Percentiles rank a stretch among this genome's conserved stretches.
Conservation (phyloP, 345 rosid species). For the Iberis pinnata region DNA sequence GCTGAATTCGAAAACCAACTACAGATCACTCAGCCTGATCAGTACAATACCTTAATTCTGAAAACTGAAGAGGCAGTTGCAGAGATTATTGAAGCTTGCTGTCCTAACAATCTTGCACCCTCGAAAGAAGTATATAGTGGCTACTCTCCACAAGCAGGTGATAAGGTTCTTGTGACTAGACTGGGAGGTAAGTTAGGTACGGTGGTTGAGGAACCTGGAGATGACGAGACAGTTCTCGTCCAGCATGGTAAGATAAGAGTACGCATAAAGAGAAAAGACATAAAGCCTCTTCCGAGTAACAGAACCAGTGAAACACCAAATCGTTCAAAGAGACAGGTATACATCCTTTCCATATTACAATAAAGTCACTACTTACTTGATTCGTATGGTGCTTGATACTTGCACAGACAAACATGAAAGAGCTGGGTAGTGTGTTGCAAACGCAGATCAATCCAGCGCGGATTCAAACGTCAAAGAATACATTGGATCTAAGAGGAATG, state of each 20-base stretch:
- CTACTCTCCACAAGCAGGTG: constrained; percentile 56
- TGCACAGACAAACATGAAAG: constrained; percentile 29
- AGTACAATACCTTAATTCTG: constrained; percentile 48
- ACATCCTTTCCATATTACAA: constrained; percentile 8
- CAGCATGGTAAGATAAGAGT: constrained; percentile 78
- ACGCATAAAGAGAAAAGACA: constrained; percentile 54
- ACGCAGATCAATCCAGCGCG: constrained; percentile 31
- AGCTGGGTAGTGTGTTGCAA: constrained; percentile 32
- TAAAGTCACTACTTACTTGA: too few species aligned
- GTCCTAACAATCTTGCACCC: constrained; percentile 32
- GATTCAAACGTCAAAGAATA: constrained; percentile 67
- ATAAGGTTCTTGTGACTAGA: constrained; percentile 61
- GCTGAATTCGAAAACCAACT: constrained; percentile 52
- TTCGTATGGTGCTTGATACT: constrained; percentile 1
- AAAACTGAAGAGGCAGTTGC: constrained; percentile 58
- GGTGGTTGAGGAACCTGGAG: constrained; percentile 61
- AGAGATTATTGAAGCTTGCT: constrained; percentile 50
- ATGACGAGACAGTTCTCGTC: constrained; percentile 56
- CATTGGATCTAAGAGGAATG: constrained; percentile 78
- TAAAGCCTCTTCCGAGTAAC: constrained; percentile 37
- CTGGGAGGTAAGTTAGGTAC: constrained; percentile 70
- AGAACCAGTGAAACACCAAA: constrained; percentile 26
- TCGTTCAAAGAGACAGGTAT: constrained; percentile 49
- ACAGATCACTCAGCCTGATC: constrained; percentile 36
- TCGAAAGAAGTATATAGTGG: constrained; percentile 31